Percentiles rank a stretch among this genome's conserved stretches.
Evolutionary conservation across 2,329 filamentous ascomycete genomes (phyloP).

Genomic region (Zarea fungicola): DNA sequence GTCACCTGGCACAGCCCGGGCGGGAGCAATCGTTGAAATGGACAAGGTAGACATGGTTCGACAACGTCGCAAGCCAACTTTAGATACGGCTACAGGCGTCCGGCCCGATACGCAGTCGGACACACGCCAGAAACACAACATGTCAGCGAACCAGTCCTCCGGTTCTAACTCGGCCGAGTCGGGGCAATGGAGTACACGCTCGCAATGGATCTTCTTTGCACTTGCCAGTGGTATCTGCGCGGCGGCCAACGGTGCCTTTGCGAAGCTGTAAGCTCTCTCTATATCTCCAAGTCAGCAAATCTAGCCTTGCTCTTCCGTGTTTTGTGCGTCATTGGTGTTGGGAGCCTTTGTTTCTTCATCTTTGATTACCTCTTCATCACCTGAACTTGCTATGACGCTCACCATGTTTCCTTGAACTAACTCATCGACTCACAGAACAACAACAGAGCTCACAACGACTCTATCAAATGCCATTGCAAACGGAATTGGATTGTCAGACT

Average conservation of each 20-base stretch:
- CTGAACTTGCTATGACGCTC: too few species aligned
- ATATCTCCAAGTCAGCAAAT: too few species aligned
- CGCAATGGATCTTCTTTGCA: conserved; percentile 63
- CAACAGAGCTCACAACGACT: conserved; percentile 47
- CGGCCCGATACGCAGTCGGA: conserved; percentile 6
- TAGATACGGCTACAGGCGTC: conserved; percentile 8
- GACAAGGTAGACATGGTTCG: conserved; percentile 27
- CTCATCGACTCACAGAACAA: conserved; percentile 38
- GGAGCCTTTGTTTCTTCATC: too few species aligned
- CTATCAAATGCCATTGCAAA: conserved; percentile 42
- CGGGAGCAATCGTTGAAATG: too few species aligned
- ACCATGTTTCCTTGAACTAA: too few species aligned
- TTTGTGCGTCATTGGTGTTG: too few species aligned
- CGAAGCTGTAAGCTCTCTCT: conserved; percentile 60
- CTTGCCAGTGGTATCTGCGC: conserved; percentile 72
- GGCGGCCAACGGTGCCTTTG: conserved; percentile 77
- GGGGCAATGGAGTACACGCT: conserved; percentile 26
- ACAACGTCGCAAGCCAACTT: conserved; percentile 19
- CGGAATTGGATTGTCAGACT: conserved; percentile 36
- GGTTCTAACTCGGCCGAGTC: conserved; percentile 10
- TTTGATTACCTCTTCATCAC: too few species aligned
- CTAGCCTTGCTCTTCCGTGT: too few species aligned
- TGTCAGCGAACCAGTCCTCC: conserved; percentile 3
- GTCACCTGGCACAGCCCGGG: background rate
- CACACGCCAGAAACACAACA: background rate